Evolutionary conservation across 331 rosid genomes (phyloP).

Genomic region (Rosa hybrid): DNA sequence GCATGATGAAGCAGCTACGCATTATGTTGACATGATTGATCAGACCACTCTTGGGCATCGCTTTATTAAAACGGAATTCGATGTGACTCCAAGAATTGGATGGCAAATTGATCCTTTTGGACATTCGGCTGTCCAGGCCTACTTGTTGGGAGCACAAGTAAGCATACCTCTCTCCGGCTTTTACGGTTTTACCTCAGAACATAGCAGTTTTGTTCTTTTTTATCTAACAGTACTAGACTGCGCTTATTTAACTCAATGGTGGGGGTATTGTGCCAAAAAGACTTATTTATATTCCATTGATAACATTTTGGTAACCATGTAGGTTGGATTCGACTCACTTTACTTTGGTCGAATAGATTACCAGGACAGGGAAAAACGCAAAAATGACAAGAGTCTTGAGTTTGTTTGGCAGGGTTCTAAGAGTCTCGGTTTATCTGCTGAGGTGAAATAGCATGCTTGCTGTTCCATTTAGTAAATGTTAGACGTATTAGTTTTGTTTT

Average conservation of each 20-base stretch:
- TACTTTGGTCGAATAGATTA: conserved; percentile 86
- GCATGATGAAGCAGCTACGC: conserved; percentile 92
- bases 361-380: conserved; percentile 88
- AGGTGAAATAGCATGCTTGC: conserved; percentile 41
- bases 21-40: conserved; percentile 95
- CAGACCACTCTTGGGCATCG: conserved; percentile 95
- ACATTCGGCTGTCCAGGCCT: conserved; percentile 96
- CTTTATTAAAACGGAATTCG: conserved; percentile 69
- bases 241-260: not conserved
- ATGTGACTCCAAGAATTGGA: conserved; percentile 77
- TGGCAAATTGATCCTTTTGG: conserved; percentile 99
- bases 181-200: conserved; percentile 5
- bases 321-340: conserved; percentile 94
- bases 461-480: not conserved
- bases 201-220: not conserved
- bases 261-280: not conserved
- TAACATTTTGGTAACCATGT: conserved; percentile 31
- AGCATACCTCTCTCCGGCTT: conserved; percentile 2
- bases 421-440: conserved; percentile 86
- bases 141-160: conserved; percentile 89
- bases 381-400: conserved; percentile 79
- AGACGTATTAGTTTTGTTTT: not conserved
- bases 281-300: not conserved
- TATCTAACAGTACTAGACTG: not conserved
- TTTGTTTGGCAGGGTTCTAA: conserved; percentile 95